A percentile compares a stretch with the other conserved stretches of the same genome.
These are phyloP conservation scores for Pittosporum tobira DNA, from an alignment of 129 eudicot genomes.

Conservation along the genomic window DNA sequence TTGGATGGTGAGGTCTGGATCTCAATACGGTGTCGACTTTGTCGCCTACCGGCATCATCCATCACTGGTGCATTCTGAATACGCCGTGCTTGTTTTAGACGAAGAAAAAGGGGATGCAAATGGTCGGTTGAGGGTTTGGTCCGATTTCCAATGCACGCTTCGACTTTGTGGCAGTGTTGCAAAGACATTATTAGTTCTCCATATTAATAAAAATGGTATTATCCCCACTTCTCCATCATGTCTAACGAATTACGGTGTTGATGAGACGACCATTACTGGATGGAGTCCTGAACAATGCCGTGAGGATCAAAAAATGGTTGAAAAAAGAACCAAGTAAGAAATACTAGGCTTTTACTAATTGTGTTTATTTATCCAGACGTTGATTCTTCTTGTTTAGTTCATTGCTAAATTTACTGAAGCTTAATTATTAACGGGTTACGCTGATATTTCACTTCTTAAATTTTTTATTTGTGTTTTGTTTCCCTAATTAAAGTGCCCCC, in stretches of 20 bases:
- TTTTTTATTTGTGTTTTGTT: too few relatives aligned
- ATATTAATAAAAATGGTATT: conserved; percentile 20
- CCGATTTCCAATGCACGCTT: conserved; percentile 65
- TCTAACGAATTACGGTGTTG: conserved; percentile 38
- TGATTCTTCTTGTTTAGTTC: too few relatives aligned
- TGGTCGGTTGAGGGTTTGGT: conserved; percentile 67
- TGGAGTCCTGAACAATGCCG: conserved; percentile 69
- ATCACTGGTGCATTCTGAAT: conserved; percentile 56
- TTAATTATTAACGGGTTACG: too few relatives aligned
- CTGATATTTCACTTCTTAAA: too few relatives aligned
- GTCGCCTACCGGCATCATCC: conserved; percentile 83
- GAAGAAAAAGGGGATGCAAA: conserved; percentile 17
- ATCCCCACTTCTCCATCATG: conserved; percentile 20
- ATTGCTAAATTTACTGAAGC: too few relatives aligned
- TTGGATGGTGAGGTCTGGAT: conserved; percentile 72
- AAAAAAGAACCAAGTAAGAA: conserved; percentile 7
- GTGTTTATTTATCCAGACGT: background rate
- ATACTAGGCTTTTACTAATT: background rate
- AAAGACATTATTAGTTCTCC: conserved; percentile 57
- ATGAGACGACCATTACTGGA: conserved; percentile 50
- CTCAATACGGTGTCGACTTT: conserved; percentile 70
- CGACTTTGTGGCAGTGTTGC: conserved; percentile 78
- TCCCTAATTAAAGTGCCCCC: too few relatives aligned
- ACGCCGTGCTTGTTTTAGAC: conserved; percentile 44
- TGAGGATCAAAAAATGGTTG: conserved; percentile 23